A percentile compares a stretch with the other conserved stretches of the same genome.
These are phyloP conservation scores for Leishmania arabica DNA, from an alignment of 208 protist genomes.

Conservation along the genomic window DNA sequence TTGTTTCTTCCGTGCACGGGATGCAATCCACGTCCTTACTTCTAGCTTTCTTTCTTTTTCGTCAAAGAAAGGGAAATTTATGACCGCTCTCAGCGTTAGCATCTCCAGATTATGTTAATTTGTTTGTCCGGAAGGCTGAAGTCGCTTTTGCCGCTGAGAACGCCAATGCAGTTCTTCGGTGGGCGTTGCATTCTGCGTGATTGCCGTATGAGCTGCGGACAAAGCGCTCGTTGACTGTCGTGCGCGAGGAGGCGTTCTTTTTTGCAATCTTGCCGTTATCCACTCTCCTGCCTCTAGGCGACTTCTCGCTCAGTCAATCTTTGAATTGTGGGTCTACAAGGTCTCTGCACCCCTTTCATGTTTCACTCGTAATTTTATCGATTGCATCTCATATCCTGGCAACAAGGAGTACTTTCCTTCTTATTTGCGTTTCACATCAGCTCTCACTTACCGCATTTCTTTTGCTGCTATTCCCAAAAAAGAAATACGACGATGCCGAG, in stretches of 20 bases:
- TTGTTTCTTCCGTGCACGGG: background rate
- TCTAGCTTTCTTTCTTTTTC: conserved; percentile 6
- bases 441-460: background rate
- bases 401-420: no score
- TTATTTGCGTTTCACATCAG: background rate
- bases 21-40: background rate
- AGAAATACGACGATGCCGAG: conserved; percentile 31
- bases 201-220: no score
- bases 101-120: background rate
- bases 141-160: background rate
- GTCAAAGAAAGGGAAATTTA: background rate
- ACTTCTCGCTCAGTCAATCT: background rate
- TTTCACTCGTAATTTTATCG: background rate
- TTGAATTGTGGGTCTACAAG: background rate
- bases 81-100: no score
- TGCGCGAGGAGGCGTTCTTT: background rate
- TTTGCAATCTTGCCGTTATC: background rate
- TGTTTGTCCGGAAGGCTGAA: no score
- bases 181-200: background rate
- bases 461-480: background rate
- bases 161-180: background rate
- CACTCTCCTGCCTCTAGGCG: background rate
- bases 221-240: no score
- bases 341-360: background rate
- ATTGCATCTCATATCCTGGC: background rate